Base-by-base conservation (phyloP, 2,329 filamentous ascomycete genomes). In the Fonsecaea erecta region DNA sequence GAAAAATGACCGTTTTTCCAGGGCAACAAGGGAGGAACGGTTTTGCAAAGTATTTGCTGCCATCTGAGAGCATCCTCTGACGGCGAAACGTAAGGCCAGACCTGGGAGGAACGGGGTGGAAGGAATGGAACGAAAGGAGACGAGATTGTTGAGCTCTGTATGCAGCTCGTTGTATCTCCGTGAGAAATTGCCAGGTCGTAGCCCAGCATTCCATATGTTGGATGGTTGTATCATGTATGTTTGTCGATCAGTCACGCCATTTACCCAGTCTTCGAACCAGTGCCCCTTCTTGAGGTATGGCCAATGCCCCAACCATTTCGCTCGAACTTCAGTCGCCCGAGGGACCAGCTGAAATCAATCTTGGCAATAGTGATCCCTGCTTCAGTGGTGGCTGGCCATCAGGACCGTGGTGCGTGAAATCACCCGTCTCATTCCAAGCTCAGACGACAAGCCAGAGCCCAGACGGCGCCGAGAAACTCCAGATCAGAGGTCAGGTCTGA, bases 391-490 rank as follows among this genome's bases (percentile, higher is more conserved):
- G 26, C 52, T 30, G 52, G 52, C 26, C 24, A 1, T 53, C 52
- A 48, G n/a, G 9, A 12, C n/a, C 21, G 52, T 53, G 21, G 52
- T 43, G 53, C 37, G 52, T 43, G 53, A 28, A 56, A 55, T 60
- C 56, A 60, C 11, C 18, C 57, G 26, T 21, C 18, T 26, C 58
- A 61, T 67, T 64, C 63, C 63, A 66, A 66, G 59, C 59, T 66
- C 46, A 46, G 59, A 34, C 63, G 43, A 26, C 14, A 26, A 21
- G 32, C 26, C 30, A 43, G 60, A 30, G 56, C 56, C 53, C 26
- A 53, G 62, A 55, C 24, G 18, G 9, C 21, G 18, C 21, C 14
- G 32, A 32, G 35, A 2, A 16, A 57, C 37, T 26, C 54, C 37
- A 46, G 37, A 48, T 58, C 55, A 21, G n/a, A 48, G 12, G 43